These are phyloP conservation scores for Populus hybrid DNA, from an alignment of 441 rosid species.

Conservation along the genomic window DNA sequence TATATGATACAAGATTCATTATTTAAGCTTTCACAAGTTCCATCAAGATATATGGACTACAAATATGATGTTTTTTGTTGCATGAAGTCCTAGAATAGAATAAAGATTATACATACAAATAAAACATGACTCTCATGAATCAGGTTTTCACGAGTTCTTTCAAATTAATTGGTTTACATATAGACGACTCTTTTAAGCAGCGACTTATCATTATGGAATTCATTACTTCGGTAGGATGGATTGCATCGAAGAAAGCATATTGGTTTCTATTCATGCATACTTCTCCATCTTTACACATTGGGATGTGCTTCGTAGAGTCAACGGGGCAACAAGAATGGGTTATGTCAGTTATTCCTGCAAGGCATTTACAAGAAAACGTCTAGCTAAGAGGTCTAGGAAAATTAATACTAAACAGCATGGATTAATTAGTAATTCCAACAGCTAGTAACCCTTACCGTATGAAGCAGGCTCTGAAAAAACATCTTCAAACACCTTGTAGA, in stretches of 20 bases:
- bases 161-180: slow-evolving; percentile 9
- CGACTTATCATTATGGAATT: slow-evolving; percentile 8
- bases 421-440: too few species aligned
- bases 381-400: not conserved
- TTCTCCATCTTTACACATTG: not conserved
- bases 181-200: slow-evolving; percentile 7
- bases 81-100: not conserved
- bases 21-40: too few species aligned
- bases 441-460: slow-evolving; percentile 7
- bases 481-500: slow-evolving; percentile 6
- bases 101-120: not conserved
- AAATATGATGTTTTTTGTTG: not conserved
- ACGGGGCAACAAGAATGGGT: slow-evolving; percentile 3
- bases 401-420: too few species aligned
- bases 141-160: not conserved
- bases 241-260: slow-evolving; percentile 4
- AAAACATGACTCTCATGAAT: not conserved
- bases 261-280: slow-evolving; percentile 5
- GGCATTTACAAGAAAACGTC: not conserved
- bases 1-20: too few species aligned
- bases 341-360: not conserved
- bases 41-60: too few species aligned
- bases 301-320: too few species aligned
- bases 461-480: not conserved
- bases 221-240: slow-evolving; percentile 11